phyloP scores from a whole-genome alignment of 1,284 basidiomycete species.

The Malassezia globosa region DNA sequence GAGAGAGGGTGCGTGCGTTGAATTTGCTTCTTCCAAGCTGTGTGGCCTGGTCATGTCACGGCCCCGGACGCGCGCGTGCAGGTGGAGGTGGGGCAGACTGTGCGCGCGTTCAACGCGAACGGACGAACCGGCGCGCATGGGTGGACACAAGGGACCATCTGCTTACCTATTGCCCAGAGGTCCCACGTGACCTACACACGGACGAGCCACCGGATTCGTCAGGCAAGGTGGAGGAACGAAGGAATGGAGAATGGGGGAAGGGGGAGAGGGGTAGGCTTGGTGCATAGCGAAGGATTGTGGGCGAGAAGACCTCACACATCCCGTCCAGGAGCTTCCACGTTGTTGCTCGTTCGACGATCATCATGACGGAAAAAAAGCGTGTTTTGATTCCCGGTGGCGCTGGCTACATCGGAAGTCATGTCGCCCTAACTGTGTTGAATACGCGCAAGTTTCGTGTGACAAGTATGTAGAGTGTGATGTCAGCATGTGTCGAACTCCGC shows the following conservation, averaged over 20 bases:
- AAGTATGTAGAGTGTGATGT: slow-evolving; percentile 20
- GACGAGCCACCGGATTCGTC: too few relatives aligned
- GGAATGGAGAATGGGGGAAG: neutral
- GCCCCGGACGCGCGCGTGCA: too few relatives aligned
- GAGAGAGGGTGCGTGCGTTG: too few relatives aligned
- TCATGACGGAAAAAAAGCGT: slow-evolving; percentile 26
- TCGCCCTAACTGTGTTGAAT: slow-evolving; percentile 71
- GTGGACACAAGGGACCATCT: too few relatives aligned
- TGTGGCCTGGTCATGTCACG: too few relatives aligned
- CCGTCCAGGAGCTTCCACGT: neutral
- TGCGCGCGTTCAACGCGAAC: too few relatives aligned
- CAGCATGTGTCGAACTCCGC: too few relatives aligned
- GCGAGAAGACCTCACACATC: neutral
- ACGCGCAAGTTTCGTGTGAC: slow-evolving; percentile 74
- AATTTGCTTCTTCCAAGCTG: too few relatives aligned
- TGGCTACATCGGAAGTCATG: slow-evolving; percentile 65
- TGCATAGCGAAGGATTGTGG: neutral
- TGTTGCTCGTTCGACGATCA: neutral
- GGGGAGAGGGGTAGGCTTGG: neutral
- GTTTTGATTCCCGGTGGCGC: slow-evolving; percentile 46
- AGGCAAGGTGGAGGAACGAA: neutral
- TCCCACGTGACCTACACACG: neutral
- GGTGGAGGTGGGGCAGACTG: too few relatives aligned
- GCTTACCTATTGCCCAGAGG: neutral
- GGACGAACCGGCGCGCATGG: too few relatives aligned